These are phyloP conservation scores for Senna siamea DNA, from an alignment of 306 rosid species.

Conservation along the genomic window DNA sequence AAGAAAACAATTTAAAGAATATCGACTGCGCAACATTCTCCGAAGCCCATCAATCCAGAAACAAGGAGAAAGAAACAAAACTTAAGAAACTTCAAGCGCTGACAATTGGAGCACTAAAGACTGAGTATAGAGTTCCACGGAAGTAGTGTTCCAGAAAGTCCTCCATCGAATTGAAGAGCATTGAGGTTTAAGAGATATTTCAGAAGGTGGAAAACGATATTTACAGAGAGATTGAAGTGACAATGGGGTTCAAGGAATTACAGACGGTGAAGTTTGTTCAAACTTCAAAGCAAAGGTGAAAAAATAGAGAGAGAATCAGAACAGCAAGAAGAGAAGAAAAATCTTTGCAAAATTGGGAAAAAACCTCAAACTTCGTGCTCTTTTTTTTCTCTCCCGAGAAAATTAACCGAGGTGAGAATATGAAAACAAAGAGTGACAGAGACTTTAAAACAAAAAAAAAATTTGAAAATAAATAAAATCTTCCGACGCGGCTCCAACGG, in stretches of 20 bases:
- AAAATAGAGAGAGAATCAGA: not conserved
- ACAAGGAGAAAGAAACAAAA: slow-evolving; percentile 23
- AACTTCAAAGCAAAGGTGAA: slow-evolving; percentile 28
- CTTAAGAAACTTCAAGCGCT: not conserved
- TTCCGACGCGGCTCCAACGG: slow-evolving; percentile 24
- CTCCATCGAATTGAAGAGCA: slow-evolving; percentile 46
- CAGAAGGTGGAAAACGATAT: slow-evolving; percentile 46
- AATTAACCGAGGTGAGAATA: too few species aligned
- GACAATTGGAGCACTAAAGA: not conserved
- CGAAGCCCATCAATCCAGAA: not conserved
- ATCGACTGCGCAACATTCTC: slow-evolving; percentile 15
- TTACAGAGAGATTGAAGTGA: slow-evolving; percentile 28
- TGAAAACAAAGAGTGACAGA: too few species aligned
- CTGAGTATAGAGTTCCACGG: slow-evolving; percentile 23
- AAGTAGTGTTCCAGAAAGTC: slow-evolving; percentile 33
- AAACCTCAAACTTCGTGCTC: not conserved
- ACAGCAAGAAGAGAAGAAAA: not conserved
- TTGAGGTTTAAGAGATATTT: slow-evolving; percentile 47
- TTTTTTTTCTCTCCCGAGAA: too few species aligned
- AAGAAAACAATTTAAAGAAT: slow-evolving; percentile 32
- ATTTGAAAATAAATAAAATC: not conserved
- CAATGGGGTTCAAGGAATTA: slow-evolving; percentile 31
- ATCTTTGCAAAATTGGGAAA: not conserved
- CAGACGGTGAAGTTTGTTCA: slow-evolving; percentile 36
- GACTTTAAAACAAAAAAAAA: too few species aligned